A percentile compares a stretch with the other conserved stretches of the same genome.
Evolutionary conservation across 1,284 basidiomycete genomes (phyloP).

Genomic region (Sphaerobolus stellatus): DNA sequence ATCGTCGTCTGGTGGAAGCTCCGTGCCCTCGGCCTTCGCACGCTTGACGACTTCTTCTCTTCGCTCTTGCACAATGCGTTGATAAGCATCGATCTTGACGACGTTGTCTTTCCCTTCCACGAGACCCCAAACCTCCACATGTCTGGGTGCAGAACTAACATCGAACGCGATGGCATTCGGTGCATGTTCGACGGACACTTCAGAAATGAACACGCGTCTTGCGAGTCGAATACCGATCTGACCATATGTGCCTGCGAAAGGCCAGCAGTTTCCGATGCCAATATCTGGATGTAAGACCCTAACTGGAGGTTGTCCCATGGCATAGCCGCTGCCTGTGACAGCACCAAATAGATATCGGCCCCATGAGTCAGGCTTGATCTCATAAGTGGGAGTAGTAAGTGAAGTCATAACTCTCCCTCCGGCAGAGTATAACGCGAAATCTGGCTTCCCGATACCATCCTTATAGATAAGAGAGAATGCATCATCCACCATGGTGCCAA

Average conservation of each 20-base stretch:
- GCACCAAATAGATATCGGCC: slow-evolving; percentile 32
- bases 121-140: slow-evolving; percentile 88
- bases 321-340: slow-evolving; percentile 59
- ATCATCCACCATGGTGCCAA: slow-evolving; percentile 72
- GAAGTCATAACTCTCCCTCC: slow-evolving; percentile 81
- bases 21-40: slow-evolving; percentile 30
- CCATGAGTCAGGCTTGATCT: slow-evolving; percentile 48
- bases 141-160: slow-evolving; percentile 74
- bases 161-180: slow-evolving; percentile 77
- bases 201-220: slow-evolving; percentile 64
- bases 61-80: slow-evolving; percentile 37
- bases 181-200: slow-evolving; percentile 88
- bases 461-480: slow-evolving; percentile 64
- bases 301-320: slow-evolving; percentile 77
- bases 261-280: slow-evolving; percentile 89
- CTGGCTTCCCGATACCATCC: slow-evolving; percentile 77
- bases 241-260: slow-evolving; percentile 76
- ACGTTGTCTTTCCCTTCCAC: slow-evolving; percentile 76
- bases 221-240: slow-evolving; percentile 82
- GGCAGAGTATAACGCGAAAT: slow-evolving; percentile 83
- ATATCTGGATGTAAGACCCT: slow-evolving; percentile 82
- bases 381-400: slow-evolving; percentile 76
- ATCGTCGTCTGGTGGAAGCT: slow-evolving; percentile 29
- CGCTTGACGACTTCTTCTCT: slow-evolving; percentile 26
- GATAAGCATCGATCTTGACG: slow-evolving; percentile 45